Base-by-base conservation (phyloP, 2,329 filamentous ascomycete species). In the Venturia effusa region DNA sequence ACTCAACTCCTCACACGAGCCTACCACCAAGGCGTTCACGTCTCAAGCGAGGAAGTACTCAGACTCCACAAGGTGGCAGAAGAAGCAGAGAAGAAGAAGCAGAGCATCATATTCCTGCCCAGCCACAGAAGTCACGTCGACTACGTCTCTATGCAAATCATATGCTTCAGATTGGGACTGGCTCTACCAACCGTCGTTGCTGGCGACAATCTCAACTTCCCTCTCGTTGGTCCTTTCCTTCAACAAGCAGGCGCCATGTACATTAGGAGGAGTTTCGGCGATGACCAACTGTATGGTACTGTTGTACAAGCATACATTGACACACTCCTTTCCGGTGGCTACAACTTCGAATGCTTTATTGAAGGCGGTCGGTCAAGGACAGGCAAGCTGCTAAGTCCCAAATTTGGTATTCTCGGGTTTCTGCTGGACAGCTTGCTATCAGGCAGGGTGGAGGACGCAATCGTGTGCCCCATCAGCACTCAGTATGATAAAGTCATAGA, bases 401-500 rank as follows among this genome's bases (percentile, higher is more conserved):
- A 97, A 72, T 97, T 97, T 68, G 94, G 94, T 11, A 97, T 99
- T 65, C 78, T 99, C 34, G 90, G 86, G 70, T 99, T 97, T 70
- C 84, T 97, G 45, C 78, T 99, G 22, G 94, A 99, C 69, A 95
- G 91, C 68, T 81, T 99, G 17, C 78, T 97, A 6, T 95, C 90
- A 0, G 92, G 92, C 0, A 84, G 92, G 7, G 92, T 96, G 0
- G 81, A 95, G 59, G 94, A 99, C 74, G 88, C 91, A 39, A 89
- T 97, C 51, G 91, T 99, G 62, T 96, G 93, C 69, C 94, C 94
- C 0, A 94, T 99, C 57, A 95, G 90, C 74, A 97, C 92, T 0
- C 94, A 99, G 73, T 99, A 99, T 72, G 94, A 99, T 80, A 99
- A 97, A 73, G 94, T 99, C 64, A 95, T 99, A 66, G 94, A 99